These are phyloP conservation scores for Pezicula neosporulosa DNA, from an alignment of 2,329 filamentous ascomycete genomes.

Conservation along the genomic window DNA sequence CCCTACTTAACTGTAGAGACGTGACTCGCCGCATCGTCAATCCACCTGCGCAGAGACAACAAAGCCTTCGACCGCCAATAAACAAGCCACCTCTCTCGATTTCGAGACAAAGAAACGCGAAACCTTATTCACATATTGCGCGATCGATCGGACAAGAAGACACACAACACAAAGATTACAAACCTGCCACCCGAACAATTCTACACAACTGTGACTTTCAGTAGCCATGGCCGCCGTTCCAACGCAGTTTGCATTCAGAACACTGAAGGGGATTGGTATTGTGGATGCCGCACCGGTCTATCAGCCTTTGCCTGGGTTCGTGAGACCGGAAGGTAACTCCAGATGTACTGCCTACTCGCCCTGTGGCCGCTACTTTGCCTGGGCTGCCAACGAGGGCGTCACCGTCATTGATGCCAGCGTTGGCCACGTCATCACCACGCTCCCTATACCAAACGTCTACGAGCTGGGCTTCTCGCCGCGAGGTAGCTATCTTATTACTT, in stretches of 20 bases:
- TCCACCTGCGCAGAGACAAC: neutral
- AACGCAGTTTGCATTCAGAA: slow-evolving; percentile 95
- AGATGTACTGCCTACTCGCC: slow-evolving; percentile 95
- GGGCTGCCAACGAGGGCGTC: slow-evolving; percentile 85
- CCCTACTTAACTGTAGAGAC: neutral
- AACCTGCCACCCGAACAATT: slow-evolving; percentile 16
- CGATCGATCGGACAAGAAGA: slow-evolving; percentile 2
- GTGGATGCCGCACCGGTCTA: slow-evolving; percentile 90
- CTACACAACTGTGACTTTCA: slow-evolving; percentile 65
- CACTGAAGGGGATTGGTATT: slow-evolving; percentile 92
- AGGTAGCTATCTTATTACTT: slow-evolving; percentile 92
- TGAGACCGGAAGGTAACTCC: slow-evolving; percentile 86
- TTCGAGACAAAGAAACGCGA: neutral
- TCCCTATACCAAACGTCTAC: slow-evolving; percentile 81
- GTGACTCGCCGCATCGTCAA: neutral
- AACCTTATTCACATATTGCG: neutral
- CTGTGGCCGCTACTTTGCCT: slow-evolving; percentile 94
- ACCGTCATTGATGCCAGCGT: slow-evolving; percentile 77
- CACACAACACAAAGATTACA: slow-evolving; percentile 18
- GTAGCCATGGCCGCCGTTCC: slow-evolving; percentile 90
- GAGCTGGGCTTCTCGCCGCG: slow-evolving; percentile 92
- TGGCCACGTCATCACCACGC: slow-evolving; percentile 69
- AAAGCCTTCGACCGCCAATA: neutral
- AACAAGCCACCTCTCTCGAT: neutral
- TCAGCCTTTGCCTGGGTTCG: slow-evolving; percentile 77